Percentiles rank a stretch among this genome's conserved stretches.
Evolutionary conservation across 2,329 filamentous ascomycete genomes (phyloP).

Genomic region (Cladosporium cucumerinum): DNA sequence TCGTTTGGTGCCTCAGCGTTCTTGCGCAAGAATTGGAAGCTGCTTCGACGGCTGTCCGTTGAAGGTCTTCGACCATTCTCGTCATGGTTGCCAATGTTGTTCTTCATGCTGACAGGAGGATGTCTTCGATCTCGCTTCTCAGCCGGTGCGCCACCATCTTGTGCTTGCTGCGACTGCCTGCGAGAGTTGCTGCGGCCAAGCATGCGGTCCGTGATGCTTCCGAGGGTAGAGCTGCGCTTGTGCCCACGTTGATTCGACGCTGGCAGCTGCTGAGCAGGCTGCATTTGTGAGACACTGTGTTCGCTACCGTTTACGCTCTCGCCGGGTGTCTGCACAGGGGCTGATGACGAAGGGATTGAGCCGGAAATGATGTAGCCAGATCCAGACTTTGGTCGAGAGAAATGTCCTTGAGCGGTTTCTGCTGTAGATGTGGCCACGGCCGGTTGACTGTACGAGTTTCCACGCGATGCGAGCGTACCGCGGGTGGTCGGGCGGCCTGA

Average conservation of each 20-base stretch:
- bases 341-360: conserved; percentile 48
- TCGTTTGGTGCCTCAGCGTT: conserved; percentile 38
- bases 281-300: conserved; percentile 50
- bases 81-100: conserved; percentile 58
- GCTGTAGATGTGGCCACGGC: conserved; percentile 81
- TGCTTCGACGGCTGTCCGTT: conserved; percentile 48
- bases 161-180: conserved; percentile 33
- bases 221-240: conserved; percentile 62
- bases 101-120: conserved; percentile 87
- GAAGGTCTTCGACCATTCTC: conserved; percentile 51
- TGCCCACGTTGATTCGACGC: conserved; percentile 43
- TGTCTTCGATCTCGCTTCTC: conserved; percentile 69
- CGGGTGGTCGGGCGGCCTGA: conserved; percentile 71
- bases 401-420: conserved; percentile 83
- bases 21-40: conserved; percentile 50
- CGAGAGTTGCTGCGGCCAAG: conserved; percentile 63
- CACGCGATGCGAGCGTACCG: conserved; percentile 73
- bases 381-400: conserved; percentile 69
- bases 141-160: conserved; percentile 41
- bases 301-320: conserved; percentile 44
- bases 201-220: conserved; percentile 70
- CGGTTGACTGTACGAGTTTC: conserved; percentile 80
- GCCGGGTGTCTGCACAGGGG: not conserved
- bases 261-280: conserved; percentile 16
- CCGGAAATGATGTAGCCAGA: conserved; percentile 69